Percentiles rank a stretch among this genome's conserved stretches.
These are phyloP conservation scores for Exophiala spinifera DNA, from an alignment of 2,329 filamentous ascomycete genomes.

Conservation along the genomic window DNA sequence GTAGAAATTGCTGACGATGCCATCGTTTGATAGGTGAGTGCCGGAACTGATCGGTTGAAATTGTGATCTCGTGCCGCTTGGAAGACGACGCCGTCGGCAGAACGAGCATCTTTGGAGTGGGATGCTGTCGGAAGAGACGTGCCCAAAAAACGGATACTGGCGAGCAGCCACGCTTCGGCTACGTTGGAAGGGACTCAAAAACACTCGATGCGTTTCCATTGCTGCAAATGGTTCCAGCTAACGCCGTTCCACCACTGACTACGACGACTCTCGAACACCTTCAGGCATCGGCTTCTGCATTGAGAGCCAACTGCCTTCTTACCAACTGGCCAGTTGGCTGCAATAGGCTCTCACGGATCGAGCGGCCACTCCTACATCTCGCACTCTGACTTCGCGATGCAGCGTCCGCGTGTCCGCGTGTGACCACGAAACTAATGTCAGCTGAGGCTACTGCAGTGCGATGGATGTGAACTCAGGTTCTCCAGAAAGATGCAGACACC, in stretches of 20 bases:
- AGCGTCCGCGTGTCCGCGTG: not conserved
- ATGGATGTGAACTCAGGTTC: conserved; percentile 16
- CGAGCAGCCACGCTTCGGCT: conserved; percentile 1
- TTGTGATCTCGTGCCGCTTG: conserved; percentile 6
- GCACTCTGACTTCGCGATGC: conserved; percentile 1
- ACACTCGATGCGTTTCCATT: not conserved
- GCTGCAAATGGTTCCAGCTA: not conserved
- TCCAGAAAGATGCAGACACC: not conserved
- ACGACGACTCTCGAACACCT: conserved; percentile 1
- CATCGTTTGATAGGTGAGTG: conserved; percentile 10
- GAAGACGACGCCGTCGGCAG: not conserved
- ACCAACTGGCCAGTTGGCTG: not conserved
- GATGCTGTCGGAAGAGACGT: not conserved
- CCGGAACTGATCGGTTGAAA: conserved; percentile 2
- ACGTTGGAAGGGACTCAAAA: not conserved
- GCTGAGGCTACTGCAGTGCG: conserved; percentile 13
- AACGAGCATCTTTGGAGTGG: conserved; percentile 3
- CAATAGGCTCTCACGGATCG: conserved; percentile 1
- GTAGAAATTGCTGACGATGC: conserved; percentile 14
- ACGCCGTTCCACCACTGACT: conserved; percentile 3
- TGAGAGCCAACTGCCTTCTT: not conserved
- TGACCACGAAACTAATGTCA: conserved; percentile 10
- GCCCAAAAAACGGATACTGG: not conserved
- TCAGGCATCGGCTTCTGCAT: conserved; percentile 7
- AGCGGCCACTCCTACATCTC: not conserved